Percentiles rank a stretch among this genome's conserved stretches.
Evolutionary conservation across 1,139 yeast genomes (phyloP).

Genomic region (Arxiozyma telluris): DNA sequence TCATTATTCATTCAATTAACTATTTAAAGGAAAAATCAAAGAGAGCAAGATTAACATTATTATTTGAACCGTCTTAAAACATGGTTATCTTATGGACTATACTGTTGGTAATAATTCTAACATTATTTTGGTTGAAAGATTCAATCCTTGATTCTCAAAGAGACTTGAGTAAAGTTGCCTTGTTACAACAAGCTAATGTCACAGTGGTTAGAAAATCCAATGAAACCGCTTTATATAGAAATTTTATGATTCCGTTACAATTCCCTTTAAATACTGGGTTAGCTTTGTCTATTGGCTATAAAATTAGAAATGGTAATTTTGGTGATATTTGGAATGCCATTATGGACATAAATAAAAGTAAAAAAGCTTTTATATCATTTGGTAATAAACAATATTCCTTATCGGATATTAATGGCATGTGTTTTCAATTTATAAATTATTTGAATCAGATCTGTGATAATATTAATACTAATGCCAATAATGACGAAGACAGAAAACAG

Average conservation of each 20-base stretch:
- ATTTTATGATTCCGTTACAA: slow-evolving; percentile 54
- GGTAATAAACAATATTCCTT: not conserved
- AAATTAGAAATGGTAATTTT: slow-evolving; percentile 57
- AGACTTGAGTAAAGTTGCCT: slow-evolving; percentile 51
- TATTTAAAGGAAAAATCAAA: no score
- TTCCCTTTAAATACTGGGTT: slow-evolving; percentile 58
- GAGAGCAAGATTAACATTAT: not conserved
- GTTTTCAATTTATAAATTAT: slow-evolving; percentile 13
- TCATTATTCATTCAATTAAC: not conserved
- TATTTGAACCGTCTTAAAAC: not conserved
- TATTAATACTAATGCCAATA: slow-evolving; percentile 1
- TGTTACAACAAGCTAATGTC: slow-evolving; percentile 49
- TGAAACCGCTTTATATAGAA: slow-evolving; percentile 60
- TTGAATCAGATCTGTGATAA: not conserved
- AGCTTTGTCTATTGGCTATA: slow-evolving; percentile 53
- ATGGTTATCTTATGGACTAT: slow-evolving; percentile 1
- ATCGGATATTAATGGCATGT: slow-evolving; percentile 26
- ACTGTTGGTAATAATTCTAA: not conserved
- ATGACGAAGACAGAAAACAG: no score
- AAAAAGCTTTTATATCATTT: slow-evolving; percentile 1
- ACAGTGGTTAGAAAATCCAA: slow-evolving; percentile 46
- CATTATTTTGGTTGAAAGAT: slow-evolving; percentile 16
- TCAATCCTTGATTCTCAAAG: slow-evolving; percentile 31
- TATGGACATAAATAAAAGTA: slow-evolving; percentile 23
- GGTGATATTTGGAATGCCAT: slow-evolving; percentile 50